Percentiles rank a stretch among this genome's conserved stretches.
Evolutionary conservation across 2,329 filamentous ascomycete species (phyloP).

Genomic region (Epichloe typhina): DNA sequence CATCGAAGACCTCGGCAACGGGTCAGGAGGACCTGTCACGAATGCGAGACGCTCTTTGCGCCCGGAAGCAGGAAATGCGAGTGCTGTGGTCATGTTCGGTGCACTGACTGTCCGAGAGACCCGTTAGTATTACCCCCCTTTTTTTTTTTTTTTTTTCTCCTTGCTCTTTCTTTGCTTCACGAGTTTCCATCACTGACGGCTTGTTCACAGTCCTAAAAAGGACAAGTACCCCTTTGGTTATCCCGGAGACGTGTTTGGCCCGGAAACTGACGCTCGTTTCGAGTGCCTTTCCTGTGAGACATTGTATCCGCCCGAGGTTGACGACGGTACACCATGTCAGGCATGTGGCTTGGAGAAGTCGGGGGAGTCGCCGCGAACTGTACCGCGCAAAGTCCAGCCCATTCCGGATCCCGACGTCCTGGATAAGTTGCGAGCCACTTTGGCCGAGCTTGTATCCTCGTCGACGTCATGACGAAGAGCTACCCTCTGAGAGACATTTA

Average conservation of each 20-base stretch:
- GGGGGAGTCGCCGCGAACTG: constrained; percentile 42
- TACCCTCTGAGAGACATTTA: not conserved
- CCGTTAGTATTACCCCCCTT: constrained; percentile 43
- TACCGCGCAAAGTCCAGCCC: constrained; percentile 46
- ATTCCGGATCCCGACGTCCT: constrained; percentile 49
- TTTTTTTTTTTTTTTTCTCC: too few relatives aligned
- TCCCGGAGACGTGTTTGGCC: constrained; percentile 49
- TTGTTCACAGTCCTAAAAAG: constrained; percentile 44
- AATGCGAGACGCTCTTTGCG: constrained; percentile 52
- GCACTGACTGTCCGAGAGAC: constrained; percentile 68
- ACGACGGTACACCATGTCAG: constrained; percentile 40
- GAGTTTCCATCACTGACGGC: not conserved
- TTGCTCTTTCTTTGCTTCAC: not conserved
- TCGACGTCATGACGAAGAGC: not conserved
- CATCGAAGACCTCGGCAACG: constrained; percentile 60
- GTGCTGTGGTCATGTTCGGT: constrained; percentile 59
- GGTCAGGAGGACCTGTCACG: constrained; percentile 63
- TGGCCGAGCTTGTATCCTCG: constrained; percentile 26
- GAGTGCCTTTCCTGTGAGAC: constrained; percentile 51
- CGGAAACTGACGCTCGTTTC: constrained; percentile 37
- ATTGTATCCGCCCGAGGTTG: constrained; percentile 37
- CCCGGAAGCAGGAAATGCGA: constrained; percentile 48
- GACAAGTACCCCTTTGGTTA: constrained; percentile 59
- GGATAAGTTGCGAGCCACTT: constrained; percentile 41
- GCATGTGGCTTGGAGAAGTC: constrained; percentile 50